Percentiles rank a stretch among this genome's conserved stretches.
phyloP scores from a whole-genome alignment of 2,329 filamentous ascomycete species.

The Curvularia spicifera region DNA sequence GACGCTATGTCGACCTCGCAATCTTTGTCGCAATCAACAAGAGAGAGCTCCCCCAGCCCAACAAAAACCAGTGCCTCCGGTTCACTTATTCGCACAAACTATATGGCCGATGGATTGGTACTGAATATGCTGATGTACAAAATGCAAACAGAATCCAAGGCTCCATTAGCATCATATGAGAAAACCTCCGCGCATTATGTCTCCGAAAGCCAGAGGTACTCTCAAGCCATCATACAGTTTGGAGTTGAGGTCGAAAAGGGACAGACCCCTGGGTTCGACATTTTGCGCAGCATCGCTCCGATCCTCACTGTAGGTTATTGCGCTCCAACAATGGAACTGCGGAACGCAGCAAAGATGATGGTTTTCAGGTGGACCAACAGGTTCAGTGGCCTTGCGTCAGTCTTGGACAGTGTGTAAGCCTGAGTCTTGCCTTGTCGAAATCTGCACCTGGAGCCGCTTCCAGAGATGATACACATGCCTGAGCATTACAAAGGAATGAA shows the following conservation, averaged over 20 bases:
- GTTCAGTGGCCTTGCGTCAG: constrained; percentile 13
- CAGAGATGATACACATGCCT: neutral
- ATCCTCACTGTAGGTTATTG: constrained; percentile 32
- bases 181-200: neutral
- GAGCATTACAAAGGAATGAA: neutral
- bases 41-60: neutral
- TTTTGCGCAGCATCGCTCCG: constrained; percentile 19
- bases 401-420: constrained; percentile 1
- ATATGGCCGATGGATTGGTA: constrained; percentile 4
- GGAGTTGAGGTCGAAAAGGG: constrained; percentile 2
- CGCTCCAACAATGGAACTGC: constrained; percentile 26
- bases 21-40: neutral
- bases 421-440: neutral
- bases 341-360: constrained; percentile 25
- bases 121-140: constrained; percentile 20
- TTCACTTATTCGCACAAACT: constrained; percentile 13
- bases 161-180: constrained; percentile 11
- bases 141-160: constrained; percentile 7
- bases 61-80: neutral
- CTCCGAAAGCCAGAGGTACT: neutral
- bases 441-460: neutral
- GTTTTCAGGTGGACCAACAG: constrained; percentile 34
- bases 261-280: constrained; percentile 1
- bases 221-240: neutral
- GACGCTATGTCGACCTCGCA: neutral